phyloP scores from a whole-genome alignment of 495 filamentous ascomycete genomes.

The Thozetella sp. region DNA sequence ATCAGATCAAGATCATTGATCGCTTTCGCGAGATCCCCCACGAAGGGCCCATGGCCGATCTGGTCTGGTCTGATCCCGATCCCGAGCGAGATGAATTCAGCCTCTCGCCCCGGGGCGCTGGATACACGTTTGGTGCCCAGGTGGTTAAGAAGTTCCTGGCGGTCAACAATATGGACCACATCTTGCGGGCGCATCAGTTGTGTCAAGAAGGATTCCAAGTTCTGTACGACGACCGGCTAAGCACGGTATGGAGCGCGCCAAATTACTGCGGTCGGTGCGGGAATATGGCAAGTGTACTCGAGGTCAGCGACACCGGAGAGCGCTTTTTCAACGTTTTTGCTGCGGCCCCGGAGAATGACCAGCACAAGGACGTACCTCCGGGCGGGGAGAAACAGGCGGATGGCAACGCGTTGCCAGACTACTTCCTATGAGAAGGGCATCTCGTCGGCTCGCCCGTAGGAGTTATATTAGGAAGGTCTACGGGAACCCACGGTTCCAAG shows the following conservation, averaged over 20 bases:
- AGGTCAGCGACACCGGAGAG: constrained; percentile 90
- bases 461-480: neutral
- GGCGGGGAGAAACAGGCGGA: constrained; percentile 49
- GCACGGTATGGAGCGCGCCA: constrained; percentile 96
- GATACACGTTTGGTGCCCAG: constrained; percentile 95
- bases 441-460: neutral
- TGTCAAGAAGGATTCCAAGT: constrained; percentile 98
- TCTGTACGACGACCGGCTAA: constrained; percentile 89
- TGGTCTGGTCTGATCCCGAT: constrained; percentile 98
- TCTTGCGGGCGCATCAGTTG: constrained; percentile 92
- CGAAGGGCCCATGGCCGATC: constrained; percentile 98
- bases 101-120: constrained; percentile 88
- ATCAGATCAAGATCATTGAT: constrained; percentile 99
- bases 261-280: constrained; percentile 98
- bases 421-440: constrained; percentile 44
- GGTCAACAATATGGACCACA: constrained; percentile 96
- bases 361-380: constrained; percentile 82
- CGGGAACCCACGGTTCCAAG: neutral
- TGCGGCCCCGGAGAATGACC: constrained; percentile 93
- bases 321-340: constrained; percentile 97
- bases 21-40: constrained; percentile 97
- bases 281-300: constrained; percentile 94
- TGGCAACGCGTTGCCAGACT: constrained; percentile 53
- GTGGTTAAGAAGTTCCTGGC: constrained; percentile 97
- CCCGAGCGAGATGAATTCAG: constrained; percentile 95